These are phyloP conservation scores for Inosperma sp. DNA, from an alignment of 768 basidiomycete species.

Conservation along the genomic window DNA sequence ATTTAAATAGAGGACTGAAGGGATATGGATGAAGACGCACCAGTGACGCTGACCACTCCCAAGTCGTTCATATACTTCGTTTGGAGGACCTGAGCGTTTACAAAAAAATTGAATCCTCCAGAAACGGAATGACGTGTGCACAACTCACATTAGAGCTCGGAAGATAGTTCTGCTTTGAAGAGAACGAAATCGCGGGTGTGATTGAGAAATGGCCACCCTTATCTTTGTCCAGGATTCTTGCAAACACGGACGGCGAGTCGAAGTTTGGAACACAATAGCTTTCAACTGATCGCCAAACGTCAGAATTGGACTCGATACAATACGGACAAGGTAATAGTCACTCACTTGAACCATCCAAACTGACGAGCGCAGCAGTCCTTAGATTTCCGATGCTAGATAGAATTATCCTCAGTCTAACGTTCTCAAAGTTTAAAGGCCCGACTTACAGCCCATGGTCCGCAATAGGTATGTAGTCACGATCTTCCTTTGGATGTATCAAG, in stretches of 20 bases:
- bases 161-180: constrained; percentile 78
- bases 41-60: constrained; percentile 84
- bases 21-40: constrained; percentile 28
- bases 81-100: constrained; percentile 75
- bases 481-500: constrained; percentile 43
- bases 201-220: constrained; percentile 94
- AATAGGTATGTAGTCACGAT: constrained; percentile 69
- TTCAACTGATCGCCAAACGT: constrained; percentile 52
- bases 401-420: constrained; percentile 4
- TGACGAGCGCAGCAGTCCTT: constrained; percentile 78
- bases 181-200: constrained; percentile 62
- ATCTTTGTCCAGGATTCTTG: constrained; percentile 82
- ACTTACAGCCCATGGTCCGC: constrained; percentile 77
- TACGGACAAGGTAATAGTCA: background rate
- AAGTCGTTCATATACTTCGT: constrained; percentile 88
- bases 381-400: constrained; percentile 71
- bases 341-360: constrained; percentile 76
- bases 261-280: constrained; percentile 92
- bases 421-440: constrained; percentile 3
- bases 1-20: background rate
- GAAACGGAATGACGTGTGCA: background rate
- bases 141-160: constrained; percentile 70
- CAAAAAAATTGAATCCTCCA: background rate
- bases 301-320: background rate
- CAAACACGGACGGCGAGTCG: constrained; percentile 90